These are phyloP conservation scores for Botrytis fragariae DNA, from an alignment of 2,329 filamentous ascomycete species.

Conservation along the genomic window DNA sequence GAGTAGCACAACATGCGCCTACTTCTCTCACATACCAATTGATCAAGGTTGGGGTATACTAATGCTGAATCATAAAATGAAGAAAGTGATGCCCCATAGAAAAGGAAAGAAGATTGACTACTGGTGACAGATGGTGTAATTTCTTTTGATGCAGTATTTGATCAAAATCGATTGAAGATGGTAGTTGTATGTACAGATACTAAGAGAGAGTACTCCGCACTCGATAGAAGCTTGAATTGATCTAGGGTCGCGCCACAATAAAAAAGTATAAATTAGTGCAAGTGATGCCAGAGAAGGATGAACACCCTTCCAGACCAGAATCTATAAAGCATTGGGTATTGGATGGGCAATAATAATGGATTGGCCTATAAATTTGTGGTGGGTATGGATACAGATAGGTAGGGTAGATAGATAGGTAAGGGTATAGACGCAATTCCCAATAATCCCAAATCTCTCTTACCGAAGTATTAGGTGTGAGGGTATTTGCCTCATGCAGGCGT, in stretches of 20 bases:
- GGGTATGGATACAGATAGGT: neutral
- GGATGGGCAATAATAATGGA: neutral
- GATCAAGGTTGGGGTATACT: neutral
- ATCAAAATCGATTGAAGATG: neutral
- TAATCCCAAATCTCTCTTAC: slow-evolving; percentile 5
- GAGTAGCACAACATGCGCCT: slow-evolving; percentile 17
- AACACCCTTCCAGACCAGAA: slow-evolving; percentile 8
- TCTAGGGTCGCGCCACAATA: slow-evolving; percentile 3
- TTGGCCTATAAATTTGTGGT: neutral
- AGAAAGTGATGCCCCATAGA: neutral
- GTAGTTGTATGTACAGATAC: slow-evolving; percentile 1
- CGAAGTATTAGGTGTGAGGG: neutral
- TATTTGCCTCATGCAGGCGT: slow-evolving; percentile 14
- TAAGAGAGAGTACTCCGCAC: slow-evolving; percentile 3
- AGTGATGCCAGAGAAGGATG: slow-evolving; percentile 7
- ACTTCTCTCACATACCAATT: slow-evolving; percentile 20
- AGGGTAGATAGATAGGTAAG: neutral
- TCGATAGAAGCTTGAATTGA: slow-evolving; percentile 10
- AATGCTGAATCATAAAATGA: neutral
- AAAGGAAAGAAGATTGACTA: neutral
- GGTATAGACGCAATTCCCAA: neutral
- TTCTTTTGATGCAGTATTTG: neutral
- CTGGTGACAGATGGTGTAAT: neutral
- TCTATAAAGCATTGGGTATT: neutral
- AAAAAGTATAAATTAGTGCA: slow-evolving; percentile 16